A percentile compares a stretch with the other conserved stretches of the same genome.
These are phyloP conservation scores for Arbutus unedo DNA, from an alignment of 148 eudicot species.

Conservation along the genomic window DNA sequence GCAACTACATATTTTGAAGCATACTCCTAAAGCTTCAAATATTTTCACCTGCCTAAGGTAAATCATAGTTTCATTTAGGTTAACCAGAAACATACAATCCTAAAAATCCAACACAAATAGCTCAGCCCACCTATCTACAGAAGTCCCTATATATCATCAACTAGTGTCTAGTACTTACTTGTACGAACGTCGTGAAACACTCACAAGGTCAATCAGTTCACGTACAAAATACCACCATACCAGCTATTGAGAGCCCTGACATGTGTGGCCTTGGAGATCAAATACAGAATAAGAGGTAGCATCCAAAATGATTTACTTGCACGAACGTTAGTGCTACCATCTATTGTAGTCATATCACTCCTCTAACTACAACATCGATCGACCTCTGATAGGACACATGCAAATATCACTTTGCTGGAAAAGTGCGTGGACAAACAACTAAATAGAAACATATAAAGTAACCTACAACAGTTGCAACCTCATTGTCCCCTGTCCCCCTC, in stretches of 20 bases:
- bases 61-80: neutral
- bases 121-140: neutral
- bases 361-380: too few relatives aligned
- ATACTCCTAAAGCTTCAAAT: too few relatives aligned
- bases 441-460: neutral
- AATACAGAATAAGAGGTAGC: neutral
- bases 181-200: neutral
- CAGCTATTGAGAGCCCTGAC: neutral
- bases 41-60: neutral
- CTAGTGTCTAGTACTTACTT: neutral
- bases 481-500: neutral
- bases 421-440: neutral
- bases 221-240: neutral
- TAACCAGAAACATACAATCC: neutral
- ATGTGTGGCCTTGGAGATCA: neutral
- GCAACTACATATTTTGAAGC: too few relatives aligned
- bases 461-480: neutral
- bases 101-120: constrained; percentile 4
- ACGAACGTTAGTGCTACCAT: too few relatives aligned
- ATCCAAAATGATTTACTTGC: neutral
- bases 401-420: neutral
- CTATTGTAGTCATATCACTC: too few relatives aligned
- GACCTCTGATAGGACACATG: neutral
- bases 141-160: neutral
- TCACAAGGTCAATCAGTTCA: neutral